Conservation (phyloP, 2,329 filamentous ascomycete species). For the Boeremia lycopersici region DNA sequence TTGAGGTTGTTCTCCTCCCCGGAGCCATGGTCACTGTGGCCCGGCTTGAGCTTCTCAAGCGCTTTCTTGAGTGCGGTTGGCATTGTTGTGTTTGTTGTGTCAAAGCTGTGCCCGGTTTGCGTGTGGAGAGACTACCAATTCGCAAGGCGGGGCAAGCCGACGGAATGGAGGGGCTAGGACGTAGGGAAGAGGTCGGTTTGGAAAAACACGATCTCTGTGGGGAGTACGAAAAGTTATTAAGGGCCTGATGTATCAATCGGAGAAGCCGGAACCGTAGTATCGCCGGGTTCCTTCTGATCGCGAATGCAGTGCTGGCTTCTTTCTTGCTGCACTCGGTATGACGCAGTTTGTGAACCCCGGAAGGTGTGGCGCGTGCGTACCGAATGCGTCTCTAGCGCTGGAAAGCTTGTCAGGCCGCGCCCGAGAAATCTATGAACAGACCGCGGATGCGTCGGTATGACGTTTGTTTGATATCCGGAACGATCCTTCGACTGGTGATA, state of each 20-base stretch:
- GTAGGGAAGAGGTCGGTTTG: constrained; percentile 1
- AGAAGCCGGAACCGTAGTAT: constrained; percentile 6
- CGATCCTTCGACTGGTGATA: not conserved
- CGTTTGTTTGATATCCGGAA: constrained; percentile 2
- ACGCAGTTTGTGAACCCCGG: constrained; percentile 16
- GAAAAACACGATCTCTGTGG: constrained; percentile 3
- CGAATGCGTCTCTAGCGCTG: constrained; percentile 8
- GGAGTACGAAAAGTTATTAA: not conserved
- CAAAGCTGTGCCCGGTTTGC: constrained; percentile 31
- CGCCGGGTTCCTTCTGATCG: constrained; percentile 6
- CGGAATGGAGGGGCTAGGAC: constrained; percentile 15
- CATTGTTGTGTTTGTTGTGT: constrained; percentile 25
- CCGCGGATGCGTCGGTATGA: constrained; percentile 17
- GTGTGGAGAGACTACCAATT: constrained; percentile 36
- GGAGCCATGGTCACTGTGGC: constrained; percentile 38
- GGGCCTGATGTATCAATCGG: constrained; percentile 8
- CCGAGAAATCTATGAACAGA: constrained; percentile 9
- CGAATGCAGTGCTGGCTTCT: constrained; percentile 10
- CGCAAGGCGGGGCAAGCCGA: constrained; percentile 36
- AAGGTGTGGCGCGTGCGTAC: constrained; percentile 18
- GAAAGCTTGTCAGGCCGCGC: constrained; percentile 13
- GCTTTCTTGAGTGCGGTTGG: constrained; percentile 54
- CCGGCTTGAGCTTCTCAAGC: constrained; percentile 51
- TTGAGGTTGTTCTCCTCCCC: constrained; percentile 44
- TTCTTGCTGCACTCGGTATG: constrained; percentile 18